Percentiles rank a stretch among this genome's conserved stretches.
These are phyloP conservation scores for Diplodia seriata DNA, from an alignment of 2,329 filamentous ascomycete genomes.

Conservation along the genomic window DNA sequence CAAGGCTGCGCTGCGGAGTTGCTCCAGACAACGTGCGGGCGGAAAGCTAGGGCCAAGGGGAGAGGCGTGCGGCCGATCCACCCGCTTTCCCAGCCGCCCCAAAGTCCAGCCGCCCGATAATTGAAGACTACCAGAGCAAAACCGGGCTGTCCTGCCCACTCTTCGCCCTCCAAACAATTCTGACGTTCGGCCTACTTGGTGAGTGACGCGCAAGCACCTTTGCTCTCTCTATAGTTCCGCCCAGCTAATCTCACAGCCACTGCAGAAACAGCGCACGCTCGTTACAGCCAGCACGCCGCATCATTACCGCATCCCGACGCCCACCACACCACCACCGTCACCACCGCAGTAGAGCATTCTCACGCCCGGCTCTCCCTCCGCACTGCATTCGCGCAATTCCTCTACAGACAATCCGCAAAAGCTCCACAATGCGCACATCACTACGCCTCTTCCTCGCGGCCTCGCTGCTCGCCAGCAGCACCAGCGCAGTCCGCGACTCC, in stretches of 20 bases:
- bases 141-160: background rate
- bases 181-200: background rate
- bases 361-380: background rate
- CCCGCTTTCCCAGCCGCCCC: constrained; percentile 19
- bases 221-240: background rate
- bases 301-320: constrained; percentile 1
- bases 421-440: constrained; percentile 16
- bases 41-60: constrained; percentile 10
- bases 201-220: constrained; percentile 1
- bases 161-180: background rate
- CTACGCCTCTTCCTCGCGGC: constrained; percentile 14
- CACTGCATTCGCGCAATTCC: background rate
- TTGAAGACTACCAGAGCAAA: constrained; percentile 13
- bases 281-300: constrained; percentile 12
- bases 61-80: constrained; percentile 13
- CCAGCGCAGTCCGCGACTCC: constrained; percentile 6
- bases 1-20: constrained; percentile 22
- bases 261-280: constrained; percentile 5
- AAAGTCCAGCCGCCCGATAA: constrained; percentile 27
- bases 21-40: constrained; percentile 19
- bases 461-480: constrained; percentile 11
- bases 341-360: background rate
- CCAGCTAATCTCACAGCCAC: background rate
- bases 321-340: background rate
- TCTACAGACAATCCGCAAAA: background rate